Evolutionary conservation across 495 filamentous ascomycete species (phyloP), one percentile per base, ranked within the genome.

Genomic region (Annulohypoxylon moriforme): DNA sequence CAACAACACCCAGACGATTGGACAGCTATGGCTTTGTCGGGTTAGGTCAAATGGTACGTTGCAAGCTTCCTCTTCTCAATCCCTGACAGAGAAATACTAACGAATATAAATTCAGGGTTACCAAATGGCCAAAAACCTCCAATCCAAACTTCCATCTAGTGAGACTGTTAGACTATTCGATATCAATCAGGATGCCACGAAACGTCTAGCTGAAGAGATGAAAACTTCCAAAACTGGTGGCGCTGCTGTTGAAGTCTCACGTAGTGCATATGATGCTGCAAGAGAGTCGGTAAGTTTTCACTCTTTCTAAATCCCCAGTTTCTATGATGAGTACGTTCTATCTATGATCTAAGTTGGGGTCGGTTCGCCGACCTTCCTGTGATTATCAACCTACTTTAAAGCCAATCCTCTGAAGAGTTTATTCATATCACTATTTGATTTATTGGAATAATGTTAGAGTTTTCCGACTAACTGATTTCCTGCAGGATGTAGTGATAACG

Each of bases 91-190:
- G 6, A 36, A 52, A 33, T 1, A 14, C 65, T 64, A 62, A 68
- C 49, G 2, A 34, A 60, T 10, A 6, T 14, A 13, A 31, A 38
- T 60, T 24, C 68, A 85, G 84, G 92, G 92, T 2, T 95, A 92
- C 64, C 89, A 92, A 71, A 96, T 97, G 93, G 93, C 93, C n/a
- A 88, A 87, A 77, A 97, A 96, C 73, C 82, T 97, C 1, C 91
- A 92, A 68, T 83, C 89, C 25, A 95, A 94, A 74, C 88, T 96
- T 9, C 84, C 92, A 3, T 83, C 87, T 1, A 82, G 79, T 20
- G 93, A 96, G 76, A 90, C 84, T 2, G 65, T 97, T 14, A 81
- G 88, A 22, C 77, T 97, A 18, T 91, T 89, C 63, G 93, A 97
- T 76, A 89, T 94, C 72, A 95, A 96, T 71, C 77, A 82, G 24